Base-by-base conservation (phyloP, 805 yeast species). In the Yamadazyma olivae region DNA sequence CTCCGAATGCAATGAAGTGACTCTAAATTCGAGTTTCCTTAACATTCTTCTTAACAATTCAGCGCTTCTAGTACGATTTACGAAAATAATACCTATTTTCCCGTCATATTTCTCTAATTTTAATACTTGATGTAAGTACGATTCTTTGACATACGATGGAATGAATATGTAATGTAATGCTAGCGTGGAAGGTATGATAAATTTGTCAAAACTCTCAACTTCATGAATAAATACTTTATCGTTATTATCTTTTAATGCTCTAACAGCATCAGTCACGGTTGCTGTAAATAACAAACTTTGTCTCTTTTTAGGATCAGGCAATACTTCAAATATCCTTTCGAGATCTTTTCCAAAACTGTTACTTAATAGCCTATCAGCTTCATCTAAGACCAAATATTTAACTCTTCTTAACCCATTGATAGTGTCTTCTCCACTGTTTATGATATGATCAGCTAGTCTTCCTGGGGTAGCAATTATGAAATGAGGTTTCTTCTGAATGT, bases 381-480 rank as follows among this genome's bases (percentile, higher is more conserved):
- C 99, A 70, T 93, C 99, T 2, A 93, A 66, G 2, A 93, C 98
- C 35, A 93, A 66, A 53, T 71, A 93, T 54, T 82, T 81, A 13
- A 84, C 82, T 47, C 95, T 71, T 48, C 81, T 77, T 32, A 93
- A 65, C 0, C 96, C 96, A 25, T 77, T 69, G 0, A 83, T 70
- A 4, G 95, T 85, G 43, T 93, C 97, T 39, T 84, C 95, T 13
- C 96, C 96, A 55, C 93, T 84, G 50, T 81, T 77, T 43, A 82
- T 60, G 14, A 93, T 81, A 59, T 91, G 97, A 56, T 88, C 95
- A 0, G 98, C 98, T 41, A 93, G 64, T 53, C 99, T 72, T 12
- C 99, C 99, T 0, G 99, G 99, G 0, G 99, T 93, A 2, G 99
- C 99, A 44, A 93, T 83, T 18, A 93, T 88, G 50, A 93, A 84